Evolutionary conservation across 1,284 basidiomycete species (phyloP).

Genomic region (Ganoderma leucocontextum): DNA sequence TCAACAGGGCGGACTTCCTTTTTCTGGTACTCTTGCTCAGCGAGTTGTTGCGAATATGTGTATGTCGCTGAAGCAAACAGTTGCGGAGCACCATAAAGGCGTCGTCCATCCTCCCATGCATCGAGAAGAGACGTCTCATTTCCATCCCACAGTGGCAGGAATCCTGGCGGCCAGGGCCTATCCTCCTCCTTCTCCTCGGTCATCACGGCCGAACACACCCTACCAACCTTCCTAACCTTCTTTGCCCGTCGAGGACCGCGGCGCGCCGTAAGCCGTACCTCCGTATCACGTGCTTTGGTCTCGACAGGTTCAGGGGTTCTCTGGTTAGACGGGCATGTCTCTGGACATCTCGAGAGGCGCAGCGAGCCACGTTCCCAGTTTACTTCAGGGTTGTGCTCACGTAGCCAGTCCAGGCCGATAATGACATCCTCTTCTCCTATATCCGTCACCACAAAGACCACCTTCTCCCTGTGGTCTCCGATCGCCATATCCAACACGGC

Average conservation of each 20-base stretch:
- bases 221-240: not conserved
- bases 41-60: slow-evolving; percentile 10
- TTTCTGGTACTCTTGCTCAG: slow-evolving; percentile 5
- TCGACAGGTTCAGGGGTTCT: too few relatives aligned
- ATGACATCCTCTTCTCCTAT: not conserved
- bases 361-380: not conserved
- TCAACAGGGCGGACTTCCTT: not conserved
- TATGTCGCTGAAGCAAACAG: not conserved
- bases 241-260: not conserved
- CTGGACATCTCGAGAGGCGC: not conserved
- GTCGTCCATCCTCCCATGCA: not conserved
- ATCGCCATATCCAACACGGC: not conserved
- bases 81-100: not conserved
- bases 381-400: not conserved
- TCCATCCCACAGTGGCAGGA: not conserved
- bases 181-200: not conserved
- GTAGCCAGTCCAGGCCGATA: not conserved
- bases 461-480: too few relatives aligned
- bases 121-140: not conserved
- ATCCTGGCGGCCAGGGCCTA: not conserved
- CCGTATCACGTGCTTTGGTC: too few relatives aligned
- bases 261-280: too few relatives aligned
- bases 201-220: not conserved
- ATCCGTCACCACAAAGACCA: too few relatives aligned
- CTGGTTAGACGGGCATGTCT: not conserved